Base-by-base conservation (phyloP, 2,329 filamentous ascomycete species). In the Zymoseptoria ardabiliae region DNA sequence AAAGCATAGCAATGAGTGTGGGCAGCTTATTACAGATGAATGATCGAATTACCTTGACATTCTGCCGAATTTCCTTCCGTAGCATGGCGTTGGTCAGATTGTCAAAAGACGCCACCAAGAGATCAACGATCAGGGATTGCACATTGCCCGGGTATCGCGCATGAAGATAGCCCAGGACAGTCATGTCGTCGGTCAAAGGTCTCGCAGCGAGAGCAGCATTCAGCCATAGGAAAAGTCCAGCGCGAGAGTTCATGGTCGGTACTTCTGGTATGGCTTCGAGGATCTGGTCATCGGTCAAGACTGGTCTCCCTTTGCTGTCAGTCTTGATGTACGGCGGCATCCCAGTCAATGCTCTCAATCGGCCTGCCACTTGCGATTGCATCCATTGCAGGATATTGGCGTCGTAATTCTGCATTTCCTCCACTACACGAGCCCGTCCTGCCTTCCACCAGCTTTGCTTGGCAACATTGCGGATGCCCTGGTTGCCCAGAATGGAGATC, bases 21-120 rank as follows among this genome's bases (percentile, higher is more conserved):
- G 87, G 87, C 3, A 90, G 73, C 68, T 85, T 81, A 82, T 91
- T 84, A 66, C 95, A 88, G 22, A 99, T 79, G 71, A 94, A 99
- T 0, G 92, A 95, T 41, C 91, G 87, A 55, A 96, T 81, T 19
- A 93, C 76, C 60, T 91, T 87, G 58, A 90, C 82, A 0, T 80
- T 82, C 56, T 84, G 79, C 19, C 74, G 72, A 8, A 82, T 77
- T 68, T 87, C 84, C 52, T 79, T 82, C 45, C 89, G 84, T 66
- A 94, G 90, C 63, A 93, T 89, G 4, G 89, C 88, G 69, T 96
- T 96, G 41, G 91, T 89, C 17, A 99, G 79, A 4, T 95, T 82
- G 68, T 97, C 92, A 69, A 99, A 97, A 0, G 91, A 87, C 1
- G 91, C 90, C 9, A 93, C 82, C 50, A 97, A 88, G 1, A 97